Conservation (phyloP, 2,329 filamentous ascomycete species). For the Pseudovirgaria hyperparasitica region DNA sequence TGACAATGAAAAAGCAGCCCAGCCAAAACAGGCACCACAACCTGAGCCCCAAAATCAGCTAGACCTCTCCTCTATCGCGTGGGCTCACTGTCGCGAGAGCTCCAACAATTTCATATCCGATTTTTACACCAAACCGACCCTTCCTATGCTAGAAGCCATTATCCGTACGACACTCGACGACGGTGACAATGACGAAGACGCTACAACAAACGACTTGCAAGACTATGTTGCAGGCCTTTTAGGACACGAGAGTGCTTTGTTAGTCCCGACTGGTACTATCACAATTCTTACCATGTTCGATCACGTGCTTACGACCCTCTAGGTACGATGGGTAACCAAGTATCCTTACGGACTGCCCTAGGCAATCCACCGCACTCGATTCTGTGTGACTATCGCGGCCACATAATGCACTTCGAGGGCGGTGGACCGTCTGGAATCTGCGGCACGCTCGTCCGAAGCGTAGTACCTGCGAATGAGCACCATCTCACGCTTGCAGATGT, state of each 20-base stretch:
- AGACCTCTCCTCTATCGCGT: conserved; percentile 1
- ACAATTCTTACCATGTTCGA: too few relatives aligned
- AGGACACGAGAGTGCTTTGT: conserved; percentile 21
- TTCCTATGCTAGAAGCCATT: conserved; percentile 12
- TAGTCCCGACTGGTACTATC: conserved; percentile 21
- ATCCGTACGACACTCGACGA: conserved; percentile 20
- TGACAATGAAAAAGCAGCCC: too few relatives aligned
- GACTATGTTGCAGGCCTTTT: conserved; percentile 16
- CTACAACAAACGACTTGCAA: conserved; percentile 16
- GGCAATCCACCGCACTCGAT: conserved; percentile 21
- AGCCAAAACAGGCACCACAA: too few relatives aligned
- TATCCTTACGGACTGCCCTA: conserved; percentile 20
- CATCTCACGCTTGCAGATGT: conserved; percentile 22
- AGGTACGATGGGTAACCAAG: conserved; percentile 31
- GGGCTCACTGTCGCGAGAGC: conserved; percentile 1
- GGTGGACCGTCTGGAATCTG: conserved; percentile 18
- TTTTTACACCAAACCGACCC: conserved; percentile 4
- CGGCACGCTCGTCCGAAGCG: conserved; percentile 12
- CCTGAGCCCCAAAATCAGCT: too few relatives aligned
- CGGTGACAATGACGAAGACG: conserved; percentile 21
- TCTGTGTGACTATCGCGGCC: conserved; percentile 20
- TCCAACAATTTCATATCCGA: conserved; percentile 2
- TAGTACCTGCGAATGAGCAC: conserved; percentile 17
- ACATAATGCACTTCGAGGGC: conserved; percentile 20
- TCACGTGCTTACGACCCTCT: too few relatives aligned